Percentiles rank a stretch among this genome's conserved stretches.
phyloP scores from a whole-genome alignment of 2,329 filamentous ascomycete species.

The Camillea tinctor region DNA sequence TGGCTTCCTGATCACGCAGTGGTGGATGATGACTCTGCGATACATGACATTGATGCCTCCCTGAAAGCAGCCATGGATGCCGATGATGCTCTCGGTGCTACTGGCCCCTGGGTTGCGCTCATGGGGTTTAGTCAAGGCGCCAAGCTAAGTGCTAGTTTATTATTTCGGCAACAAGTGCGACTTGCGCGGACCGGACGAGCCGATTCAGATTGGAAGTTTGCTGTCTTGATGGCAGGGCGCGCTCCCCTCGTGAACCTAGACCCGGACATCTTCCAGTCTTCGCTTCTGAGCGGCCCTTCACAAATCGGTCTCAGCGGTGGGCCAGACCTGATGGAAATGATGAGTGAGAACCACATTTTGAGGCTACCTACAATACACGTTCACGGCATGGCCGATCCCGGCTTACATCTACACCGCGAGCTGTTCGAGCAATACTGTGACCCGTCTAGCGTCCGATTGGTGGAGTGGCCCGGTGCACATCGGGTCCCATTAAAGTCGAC shows the following conservation, averaged over 20 bases:
- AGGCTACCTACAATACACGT: slow-evolving; percentile 64
- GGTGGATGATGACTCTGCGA: slow-evolving; percentile 45
- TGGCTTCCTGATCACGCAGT: slow-evolving; percentile 57
- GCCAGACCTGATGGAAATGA: slow-evolving; percentile 40
- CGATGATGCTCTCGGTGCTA: slow-evolving; percentile 49
- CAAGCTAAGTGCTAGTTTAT: slow-evolving; percentile 58
- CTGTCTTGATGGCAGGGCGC: slow-evolving; percentile 60
- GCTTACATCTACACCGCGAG: slow-evolving; percentile 56
- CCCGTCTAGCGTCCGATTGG: slow-evolving; percentile 48
- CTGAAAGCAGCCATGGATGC: slow-evolving; percentile 48
- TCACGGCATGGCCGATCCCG: slow-evolving; percentile 61
- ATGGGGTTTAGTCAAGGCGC: slow-evolving; percentile 68
- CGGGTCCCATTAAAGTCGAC: slow-evolving; percentile 65
- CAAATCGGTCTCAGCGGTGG: slow-evolving; percentile 42
- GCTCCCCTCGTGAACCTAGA: slow-evolving; percentile 57
- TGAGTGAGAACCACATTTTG: slow-evolving; percentile 45
- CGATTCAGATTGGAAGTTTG: slow-evolving; percentile 51
- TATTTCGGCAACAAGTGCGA: slow-evolving; percentile 61
- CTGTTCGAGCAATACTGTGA: slow-evolving; percentile 60
- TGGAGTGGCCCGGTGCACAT: slow-evolving; percentile 75
- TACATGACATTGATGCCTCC: slow-evolving; percentile 39
- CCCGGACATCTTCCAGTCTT: slow-evolving; percentile 30
- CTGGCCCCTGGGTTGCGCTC: slow-evolving; percentile 58
- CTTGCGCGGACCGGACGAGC: slow-evolving; percentile 34
- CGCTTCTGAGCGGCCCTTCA: slow-evolving; percentile 26